phyloP scores from a whole-genome alignment of 345 rosid species.

The Geranium rotundifolium region DNA sequence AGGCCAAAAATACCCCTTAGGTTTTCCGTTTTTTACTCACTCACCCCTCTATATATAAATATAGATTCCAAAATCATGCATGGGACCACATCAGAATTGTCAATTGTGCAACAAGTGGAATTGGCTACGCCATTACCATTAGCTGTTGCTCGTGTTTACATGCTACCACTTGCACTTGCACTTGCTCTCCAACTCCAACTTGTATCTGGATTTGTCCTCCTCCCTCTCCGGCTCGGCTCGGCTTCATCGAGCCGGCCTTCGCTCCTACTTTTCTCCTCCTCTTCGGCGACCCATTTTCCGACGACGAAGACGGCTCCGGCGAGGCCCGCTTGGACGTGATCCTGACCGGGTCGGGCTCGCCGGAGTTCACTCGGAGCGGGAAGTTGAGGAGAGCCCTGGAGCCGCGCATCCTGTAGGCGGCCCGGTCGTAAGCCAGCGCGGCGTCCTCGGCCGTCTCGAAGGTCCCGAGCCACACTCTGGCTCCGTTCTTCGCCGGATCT shows the following conservation, averaged over 20 bases:
- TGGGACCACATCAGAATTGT: too few species aligned
- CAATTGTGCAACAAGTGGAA: too few species aligned
- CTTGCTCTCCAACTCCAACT: too few species aligned
- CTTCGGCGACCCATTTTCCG: conserved; percentile 42
- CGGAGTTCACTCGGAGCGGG: conserved; percentile 77
- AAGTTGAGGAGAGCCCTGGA: conserved; percentile 85
- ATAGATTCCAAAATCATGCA: too few species aligned
- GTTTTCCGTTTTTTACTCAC: too few species aligned
- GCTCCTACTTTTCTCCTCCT: conserved; percentile 36
- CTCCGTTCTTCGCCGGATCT: conserved; percentile 96
- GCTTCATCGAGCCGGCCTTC: conserved; percentile 8
- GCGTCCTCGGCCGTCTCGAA: conserved; percentile 98
- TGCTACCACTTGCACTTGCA: too few species aligned
- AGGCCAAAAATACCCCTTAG: too few species aligned
- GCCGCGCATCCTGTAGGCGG: conserved; percentile 95
- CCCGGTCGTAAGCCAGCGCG: conserved; percentile 88
- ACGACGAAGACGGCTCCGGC: conserved; percentile 37
- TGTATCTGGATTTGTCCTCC: neutral
- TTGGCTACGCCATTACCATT: too few species aligned
- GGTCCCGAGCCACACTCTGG: conserved; percentile 96
- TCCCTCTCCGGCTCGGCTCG: conserved; percentile 19
- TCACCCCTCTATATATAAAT: too few species aligned
- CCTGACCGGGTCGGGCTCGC: conserved; percentile 94
- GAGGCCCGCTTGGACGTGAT: conserved; percentile 67
- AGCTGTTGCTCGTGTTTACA: too few species aligned